phyloP scores from a whole-genome alignment of 2,329 filamentous ascomycete genomes.

The Sordariomycetes sp. region DNA sequence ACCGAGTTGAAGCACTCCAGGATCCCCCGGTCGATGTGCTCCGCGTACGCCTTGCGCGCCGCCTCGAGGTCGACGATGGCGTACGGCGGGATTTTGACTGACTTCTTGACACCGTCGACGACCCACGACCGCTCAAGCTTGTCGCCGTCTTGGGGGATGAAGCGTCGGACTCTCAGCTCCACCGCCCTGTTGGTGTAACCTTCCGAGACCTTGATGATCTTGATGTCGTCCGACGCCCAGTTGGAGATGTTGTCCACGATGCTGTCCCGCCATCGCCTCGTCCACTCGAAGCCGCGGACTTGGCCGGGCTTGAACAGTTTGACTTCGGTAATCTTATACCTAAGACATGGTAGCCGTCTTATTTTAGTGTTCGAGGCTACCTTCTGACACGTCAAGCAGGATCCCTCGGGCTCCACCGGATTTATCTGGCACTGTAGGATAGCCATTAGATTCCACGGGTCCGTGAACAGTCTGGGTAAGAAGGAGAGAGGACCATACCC shows the following conservation, averaged over 20 bases:
- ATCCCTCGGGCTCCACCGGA: constrained; percentile 27
- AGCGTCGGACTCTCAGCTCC: constrained; percentile 36
- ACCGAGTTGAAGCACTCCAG: constrained; percentile 30
- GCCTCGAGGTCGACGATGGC: constrained; percentile 42
- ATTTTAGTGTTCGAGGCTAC: constrained; percentile 30
- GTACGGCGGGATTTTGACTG: constrained; percentile 39
- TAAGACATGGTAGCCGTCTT: constrained; percentile 40
- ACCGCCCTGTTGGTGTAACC: constrained; percentile 36
- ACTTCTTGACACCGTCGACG: constrained; percentile 27
- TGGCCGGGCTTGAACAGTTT: constrained; percentile 44
- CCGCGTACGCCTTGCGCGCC: constrained; percentile 30
- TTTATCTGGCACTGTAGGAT: constrained; percentile 36
- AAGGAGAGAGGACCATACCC: constrained; percentile 31
- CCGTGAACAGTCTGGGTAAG: background rate
- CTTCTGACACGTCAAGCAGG: constrained; percentile 40
- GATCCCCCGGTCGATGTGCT: constrained; percentile 35
- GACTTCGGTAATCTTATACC: constrained; percentile 48
- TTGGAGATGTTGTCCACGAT: constrained; percentile 39
- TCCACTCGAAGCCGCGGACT: constrained; percentile 46
- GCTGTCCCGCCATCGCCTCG: constrained; percentile 41
- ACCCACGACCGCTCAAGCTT: constrained; percentile 41
- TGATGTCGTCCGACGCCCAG: constrained; percentile 39
- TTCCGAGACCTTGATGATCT: constrained; percentile 35
- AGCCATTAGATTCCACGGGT: constrained; percentile 2
- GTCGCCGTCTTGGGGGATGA: constrained; percentile 41